These are phyloP conservation scores for Eragrostis curvula DNA, from an alignment of 176 grass and related monocot species.

Conservation along the genomic window DNA sequence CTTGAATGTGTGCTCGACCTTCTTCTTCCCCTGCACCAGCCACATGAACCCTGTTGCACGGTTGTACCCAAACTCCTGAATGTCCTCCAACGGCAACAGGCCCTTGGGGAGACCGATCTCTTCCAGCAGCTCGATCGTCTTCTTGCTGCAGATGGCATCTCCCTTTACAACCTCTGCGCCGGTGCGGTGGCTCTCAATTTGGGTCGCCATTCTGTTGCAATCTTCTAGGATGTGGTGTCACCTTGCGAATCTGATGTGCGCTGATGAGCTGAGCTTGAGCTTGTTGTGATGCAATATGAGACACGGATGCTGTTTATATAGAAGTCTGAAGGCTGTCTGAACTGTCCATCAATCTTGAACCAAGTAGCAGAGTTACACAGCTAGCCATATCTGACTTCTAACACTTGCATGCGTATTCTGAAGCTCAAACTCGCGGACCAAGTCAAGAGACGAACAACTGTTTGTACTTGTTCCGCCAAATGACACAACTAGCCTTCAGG, in stretches of 20 bases:
- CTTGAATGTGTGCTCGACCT: conserved; percentile 47
- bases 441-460: too few relatives aligned
- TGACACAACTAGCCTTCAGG: too few relatives aligned
- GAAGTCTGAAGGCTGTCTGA: too few relatives aligned
- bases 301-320: too few relatives aligned
- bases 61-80: conserved; percentile 42
- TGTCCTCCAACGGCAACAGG: conserved; percentile 34
- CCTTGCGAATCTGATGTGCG: background rate
- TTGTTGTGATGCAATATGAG: background rate
- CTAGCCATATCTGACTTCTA: too few relatives aligned
- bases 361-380: too few relatives aligned
- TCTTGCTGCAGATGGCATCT: conserved; percentile 7
- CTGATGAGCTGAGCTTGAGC: background rate
- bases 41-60: background rate
- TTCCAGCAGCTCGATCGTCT: conserved; percentile 6
- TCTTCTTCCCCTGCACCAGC: conserved; percentile 50
- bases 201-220: background rate
- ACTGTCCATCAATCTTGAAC: background rate
- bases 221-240: background rate
- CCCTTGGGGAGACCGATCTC: conserved; percentile 46
- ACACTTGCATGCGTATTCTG: too few relatives aligned
- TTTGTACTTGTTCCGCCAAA: too few relatives aligned
- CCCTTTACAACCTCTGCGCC: background rate
- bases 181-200: background rate
- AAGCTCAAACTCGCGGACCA: too few relatives aligned